A percentile compares a stretch with the other conserved stretches of the same genome.
Conservation (phyloP, 345 rosid genomes). For the Abelmoschus esculentus region DNA sequence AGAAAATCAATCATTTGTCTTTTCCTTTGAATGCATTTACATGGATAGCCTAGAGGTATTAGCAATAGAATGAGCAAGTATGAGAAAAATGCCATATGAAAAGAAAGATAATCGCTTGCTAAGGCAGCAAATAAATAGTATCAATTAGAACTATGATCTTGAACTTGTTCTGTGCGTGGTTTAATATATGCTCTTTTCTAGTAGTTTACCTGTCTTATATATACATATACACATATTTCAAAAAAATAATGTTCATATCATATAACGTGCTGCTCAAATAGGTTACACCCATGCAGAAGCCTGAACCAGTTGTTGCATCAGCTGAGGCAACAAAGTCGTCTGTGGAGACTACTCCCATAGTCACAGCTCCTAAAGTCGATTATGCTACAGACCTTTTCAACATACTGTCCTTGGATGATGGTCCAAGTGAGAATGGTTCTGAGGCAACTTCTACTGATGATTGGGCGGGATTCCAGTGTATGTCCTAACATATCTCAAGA, state of each 20-base stretch:
- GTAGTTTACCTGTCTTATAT: not conserved
- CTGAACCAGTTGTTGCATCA: constrained; percentile 30
- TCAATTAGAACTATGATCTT: not conserved
- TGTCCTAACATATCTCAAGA: constrained; percentile 17
- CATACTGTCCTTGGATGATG: constrained; percentile 84
- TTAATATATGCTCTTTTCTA: not conserved
- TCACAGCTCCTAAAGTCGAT: constrained; percentile 64
- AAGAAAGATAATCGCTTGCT: not conserved
- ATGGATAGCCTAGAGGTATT: not conserved
- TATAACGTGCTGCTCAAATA: constrained; percentile 25
- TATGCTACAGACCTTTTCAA: constrained; percentile 79
- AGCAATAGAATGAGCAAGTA: not conserved
- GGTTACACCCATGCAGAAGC: constrained; percentile 43
- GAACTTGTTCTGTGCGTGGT: not conserved
- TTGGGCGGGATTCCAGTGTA: constrained; percentile 99
- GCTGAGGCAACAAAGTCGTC: constrained; percentile 33
- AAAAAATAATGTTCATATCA: not conserved
- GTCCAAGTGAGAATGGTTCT: constrained; percentile 48
- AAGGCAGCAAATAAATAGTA: not conserved
- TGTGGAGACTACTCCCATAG: constrained; percentile 31
- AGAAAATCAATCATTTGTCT: not conserved
- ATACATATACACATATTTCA: too few relatives aligned
- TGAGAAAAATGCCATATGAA: not conserved
- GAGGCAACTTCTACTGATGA: constrained; percentile 64
- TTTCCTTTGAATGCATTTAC: not conserved